Percentiles rank a stretch among this genome's conserved stretches.
Evolutionary conservation across 73 alveolate species (phyloP).

Genomic region (Durusdinium trenchii): DNA sequence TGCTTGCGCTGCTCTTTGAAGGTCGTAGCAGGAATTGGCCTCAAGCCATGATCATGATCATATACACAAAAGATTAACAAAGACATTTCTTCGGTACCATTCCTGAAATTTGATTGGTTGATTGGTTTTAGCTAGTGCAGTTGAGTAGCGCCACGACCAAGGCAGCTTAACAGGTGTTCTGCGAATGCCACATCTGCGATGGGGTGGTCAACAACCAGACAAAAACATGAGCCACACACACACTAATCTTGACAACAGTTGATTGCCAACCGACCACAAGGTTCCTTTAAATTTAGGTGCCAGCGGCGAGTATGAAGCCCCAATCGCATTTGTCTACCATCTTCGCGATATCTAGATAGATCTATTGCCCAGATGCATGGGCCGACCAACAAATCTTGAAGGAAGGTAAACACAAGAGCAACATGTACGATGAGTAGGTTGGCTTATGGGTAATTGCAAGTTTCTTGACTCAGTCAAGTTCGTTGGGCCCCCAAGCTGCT

Average conservation of each 20-base stretch:
- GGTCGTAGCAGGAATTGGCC: neutral
- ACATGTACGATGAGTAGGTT: too few species aligned
- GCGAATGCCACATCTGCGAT: conserved; percentile 16
- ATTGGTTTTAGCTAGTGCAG: neutral
- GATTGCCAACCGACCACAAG: too few species aligned
- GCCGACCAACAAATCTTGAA: conserved; percentile 31
- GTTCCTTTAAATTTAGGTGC: too few species aligned
- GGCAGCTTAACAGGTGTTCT: neutral
- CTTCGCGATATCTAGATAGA: neutral
- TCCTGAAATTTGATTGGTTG: neutral
- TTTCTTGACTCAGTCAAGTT: too few species aligned
- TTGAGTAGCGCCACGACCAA: conserved; percentile 16
- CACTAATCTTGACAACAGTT: too few species aligned
- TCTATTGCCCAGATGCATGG: neutral
- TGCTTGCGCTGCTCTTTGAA: neutral
- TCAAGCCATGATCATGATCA: too few species aligned
- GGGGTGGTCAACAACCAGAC: neutral
- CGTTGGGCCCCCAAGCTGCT: conserved; percentile 31
- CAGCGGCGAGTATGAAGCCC: neutral
- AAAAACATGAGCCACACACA: too few species aligned
- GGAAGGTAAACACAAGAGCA: too few species aligned
- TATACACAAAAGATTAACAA: neutral
- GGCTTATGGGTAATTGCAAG: too few species aligned
- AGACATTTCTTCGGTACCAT: neutral
- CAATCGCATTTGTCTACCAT: neutral